Conservation (phyloP, 129 eudicot genomes). For the Helianthus tuberosus region DNA sequence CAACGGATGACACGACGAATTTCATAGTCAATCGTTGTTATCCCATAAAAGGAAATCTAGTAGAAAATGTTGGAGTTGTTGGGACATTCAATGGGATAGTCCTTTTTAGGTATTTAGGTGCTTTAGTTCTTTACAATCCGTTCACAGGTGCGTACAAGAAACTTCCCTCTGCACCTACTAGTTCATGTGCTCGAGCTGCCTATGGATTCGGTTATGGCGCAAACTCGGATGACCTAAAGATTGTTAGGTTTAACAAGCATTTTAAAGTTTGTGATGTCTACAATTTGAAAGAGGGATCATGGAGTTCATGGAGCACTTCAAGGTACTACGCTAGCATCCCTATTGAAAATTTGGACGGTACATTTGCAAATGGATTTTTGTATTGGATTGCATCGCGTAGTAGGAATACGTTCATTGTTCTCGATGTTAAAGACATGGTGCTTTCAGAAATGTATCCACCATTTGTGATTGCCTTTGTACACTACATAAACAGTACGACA, state of each 20-base stretch:
- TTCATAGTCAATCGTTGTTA: not conserved
- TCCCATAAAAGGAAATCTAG: not conserved
- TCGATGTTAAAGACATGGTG: constrained; percentile 19
- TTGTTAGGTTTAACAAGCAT: not conserved
- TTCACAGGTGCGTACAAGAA: not conserved
- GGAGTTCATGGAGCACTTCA: not conserved
- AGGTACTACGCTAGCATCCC: not conserved
- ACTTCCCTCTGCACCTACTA: not conserved
- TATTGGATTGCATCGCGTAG: not conserved
- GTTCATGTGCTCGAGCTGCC: not conserved
- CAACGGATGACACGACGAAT: constrained; percentile 1
- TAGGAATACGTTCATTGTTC: not conserved
- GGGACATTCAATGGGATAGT: constrained; percentile 22
- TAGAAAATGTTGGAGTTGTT: not conserved
- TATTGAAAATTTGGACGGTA: not conserved
- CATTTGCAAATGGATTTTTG: constrained; percentile 25
- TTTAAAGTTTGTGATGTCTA: not conserved
- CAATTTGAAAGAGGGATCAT: not conserved
- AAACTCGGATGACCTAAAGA: constrained; percentile 12
- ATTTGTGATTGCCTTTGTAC: constrained; percentile 1
- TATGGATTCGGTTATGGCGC: constrained; percentile 26
- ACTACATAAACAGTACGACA: not conserved
- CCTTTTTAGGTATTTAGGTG: not conserved
- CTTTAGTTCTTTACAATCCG: constrained; percentile 17
- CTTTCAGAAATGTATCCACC: constrained; percentile 3